Evolutionary conservation across 352 stramenopile genomes (phyloP), one percentile per base, ranked within the genome.

Genomic region (Globisporangium radiosum): DNA sequence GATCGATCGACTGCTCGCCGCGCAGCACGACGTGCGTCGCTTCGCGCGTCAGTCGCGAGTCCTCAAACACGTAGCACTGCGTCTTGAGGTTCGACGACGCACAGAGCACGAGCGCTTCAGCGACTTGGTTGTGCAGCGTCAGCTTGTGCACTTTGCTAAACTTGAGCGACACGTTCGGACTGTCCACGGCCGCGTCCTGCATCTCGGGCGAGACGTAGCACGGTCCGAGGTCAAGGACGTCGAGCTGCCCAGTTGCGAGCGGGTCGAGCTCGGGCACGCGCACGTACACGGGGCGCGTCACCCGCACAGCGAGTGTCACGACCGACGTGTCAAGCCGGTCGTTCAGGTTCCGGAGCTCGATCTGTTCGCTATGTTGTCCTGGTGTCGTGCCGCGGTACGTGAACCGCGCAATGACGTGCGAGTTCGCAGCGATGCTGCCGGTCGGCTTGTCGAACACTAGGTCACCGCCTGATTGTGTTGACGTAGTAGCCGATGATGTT

Each of bases 71-170:
- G 54, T 94, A 95, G 58, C 87, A 95, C 63, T 95, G 87, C 6
- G 83, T 95, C 65, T 92, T 93, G 52, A 95, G 56, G 62, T 95
- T 95, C 13, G 85, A 94, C 17, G 83, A 92, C 15, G 87, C 83
- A 59, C 73, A 91, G 15, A 95, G 54, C 40, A 94, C 60, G 36
- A 95, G 64, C 2, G 76, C 70, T 55, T 94, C 75, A 5, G 75
- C 64, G 5, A 95, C 86, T 73, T 95, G 84, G 60, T 80, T 94
- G 36, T 86, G 68, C 25, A 95, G 56, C 11, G 84, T 91, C 44
- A 95, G 62, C 52, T 93, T 94, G 68, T 89, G 84, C 25, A 92
- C 72, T 66, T 95, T 95, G 64, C 84, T 94, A 62, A 94, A 95
- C 54, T 88, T 84, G 37, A 90, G 60, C 1, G 75, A 78, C 9